These are phyloP conservation scores for Magnolia sinica DNA, from an alignment of 164 flowering plant species.

Conservation along the genomic window DNA sequence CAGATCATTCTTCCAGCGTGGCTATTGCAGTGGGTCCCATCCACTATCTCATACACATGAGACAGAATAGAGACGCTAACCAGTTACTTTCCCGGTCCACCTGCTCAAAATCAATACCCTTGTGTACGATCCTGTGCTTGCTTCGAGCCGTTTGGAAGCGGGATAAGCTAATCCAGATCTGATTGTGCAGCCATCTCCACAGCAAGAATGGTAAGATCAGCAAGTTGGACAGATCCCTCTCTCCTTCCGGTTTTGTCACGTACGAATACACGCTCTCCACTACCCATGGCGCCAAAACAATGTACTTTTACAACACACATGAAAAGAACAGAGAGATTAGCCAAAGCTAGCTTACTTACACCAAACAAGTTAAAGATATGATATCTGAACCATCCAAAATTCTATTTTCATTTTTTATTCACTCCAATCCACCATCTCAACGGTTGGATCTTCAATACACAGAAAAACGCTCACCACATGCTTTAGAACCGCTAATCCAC, in stretches of 20 bases:
- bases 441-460: too few species aligned
- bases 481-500: too few species aligned
- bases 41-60: not conserved
- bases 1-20: too few species aligned
- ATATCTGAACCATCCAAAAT: too few species aligned
- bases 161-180: slow-evolving; percentile 50
- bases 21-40: too few species aligned
- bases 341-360: too few species aligned
- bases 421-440: too few species aligned
- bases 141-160: slow-evolving; percentile 25
- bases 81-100: slow-evolving; percentile 29
- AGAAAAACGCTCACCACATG: too few species aligned
- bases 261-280: slow-evolving; percentile 30
- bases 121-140: slow-evolving; percentile 25
- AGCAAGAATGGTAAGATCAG: slow-evolving; percentile 36
- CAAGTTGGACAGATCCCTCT: slow-evolving; percentile 29
- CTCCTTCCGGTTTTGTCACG: slow-evolving; percentile 17
- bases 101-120: slow-evolving; percentile 29
- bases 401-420: too few species aligned
- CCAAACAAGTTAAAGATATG: too few species aligned
- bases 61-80: slow-evolving; percentile 3
- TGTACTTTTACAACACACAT: slow-evolving; percentile 25
- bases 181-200: slow-evolving; percentile 43
- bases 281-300: slow-evolving; percentile 43
- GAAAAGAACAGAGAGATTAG: not conserved